These are phyloP conservation scores for Cercospora zeina DNA, from an alignment of 2,329 filamentous ascomycete genomes.

Conservation along the genomic window DNA sequence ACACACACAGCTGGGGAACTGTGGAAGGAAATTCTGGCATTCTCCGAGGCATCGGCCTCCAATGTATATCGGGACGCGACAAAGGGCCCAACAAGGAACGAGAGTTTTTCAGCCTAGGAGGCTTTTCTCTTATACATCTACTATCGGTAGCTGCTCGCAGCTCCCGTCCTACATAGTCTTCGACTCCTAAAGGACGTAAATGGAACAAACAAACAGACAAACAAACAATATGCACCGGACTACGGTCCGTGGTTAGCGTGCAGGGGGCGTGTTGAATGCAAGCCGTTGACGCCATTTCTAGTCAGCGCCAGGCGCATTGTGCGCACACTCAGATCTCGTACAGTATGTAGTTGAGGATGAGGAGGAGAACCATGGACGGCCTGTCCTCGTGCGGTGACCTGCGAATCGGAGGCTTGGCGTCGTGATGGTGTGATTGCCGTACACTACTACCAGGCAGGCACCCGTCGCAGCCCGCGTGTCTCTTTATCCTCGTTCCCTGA, in stretches of 20 bases:
- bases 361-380: neutral
- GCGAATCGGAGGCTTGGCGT: constrained; percentile 3
- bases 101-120: too few relatives aligned
- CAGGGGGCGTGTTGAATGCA: neutral
- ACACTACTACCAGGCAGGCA: too few relatives aligned
- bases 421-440: neutral
- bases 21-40: too few relatives aligned
- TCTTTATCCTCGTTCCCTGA: neutral
- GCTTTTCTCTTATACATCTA: too few relatives aligned
- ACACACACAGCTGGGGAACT: too few relatives aligned
- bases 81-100: too few relatives aligned
- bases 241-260: neutral
- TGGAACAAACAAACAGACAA: too few relatives aligned
- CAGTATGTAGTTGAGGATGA: neutral
- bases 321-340: neutral
- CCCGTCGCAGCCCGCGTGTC: neutral
- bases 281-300: neutral
- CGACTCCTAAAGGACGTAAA: too few relatives aligned
- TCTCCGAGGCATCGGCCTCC: too few relatives aligned
- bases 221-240: neutral
- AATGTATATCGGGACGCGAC: too few relatives aligned
- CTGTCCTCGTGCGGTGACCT: neutral
- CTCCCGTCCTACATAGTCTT: too few relatives aligned
- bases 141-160: too few relatives aligned
- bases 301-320: neutral